These are phyloP conservation scores for Dictyophora rubrovolvata DNA, from an alignment of 768 basidiomycete genomes.

Conservation along the genomic window DNA sequence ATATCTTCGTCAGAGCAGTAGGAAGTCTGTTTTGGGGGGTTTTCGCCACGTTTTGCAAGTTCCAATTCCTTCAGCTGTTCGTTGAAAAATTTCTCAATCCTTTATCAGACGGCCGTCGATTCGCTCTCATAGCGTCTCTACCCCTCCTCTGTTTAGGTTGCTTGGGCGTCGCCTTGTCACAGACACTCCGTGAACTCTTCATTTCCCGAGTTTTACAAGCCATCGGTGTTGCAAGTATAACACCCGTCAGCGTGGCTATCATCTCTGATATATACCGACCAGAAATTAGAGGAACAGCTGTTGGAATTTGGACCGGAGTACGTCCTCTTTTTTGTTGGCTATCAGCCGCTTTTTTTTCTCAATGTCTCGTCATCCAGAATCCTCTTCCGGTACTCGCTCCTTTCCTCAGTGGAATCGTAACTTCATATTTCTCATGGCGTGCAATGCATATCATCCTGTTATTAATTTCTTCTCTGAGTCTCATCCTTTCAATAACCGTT, in stretches of 20 bases:
- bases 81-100: background rate
- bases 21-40: conserved; percentile 44
- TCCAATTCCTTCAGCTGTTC: background rate
- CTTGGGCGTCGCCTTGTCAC: conserved; percentile 44
- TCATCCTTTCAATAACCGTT: conserved; percentile 28
- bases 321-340: background rate
- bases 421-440: conserved; percentile 41
- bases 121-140: conserved; percentile 46
- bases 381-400: conserved; percentile 18
- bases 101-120: conserved; percentile 49
- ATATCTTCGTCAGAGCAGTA: conserved; percentile 34
- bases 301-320: conserved; percentile 42
- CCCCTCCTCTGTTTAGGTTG: conserved; percentile 52
- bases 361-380: background rate
- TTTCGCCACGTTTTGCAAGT: conserved; percentile 24
- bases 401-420: background rate
- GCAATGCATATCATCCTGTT: conserved; percentile 41
- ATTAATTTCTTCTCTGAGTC: conserved; percentile 27
- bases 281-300: conserved; percentile 22
- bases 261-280: conserved; percentile 21
- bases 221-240: conserved; percentile 39
- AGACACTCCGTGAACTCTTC: conserved; percentile 36
- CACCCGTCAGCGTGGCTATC: conserved; percentile 36
- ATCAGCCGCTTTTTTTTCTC: background rate
- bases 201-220: conserved; percentile 57